Base-by-base conservation (phyloP, 768 basidiomycete genomes). In the Lentinula guzmanii region DNA sequence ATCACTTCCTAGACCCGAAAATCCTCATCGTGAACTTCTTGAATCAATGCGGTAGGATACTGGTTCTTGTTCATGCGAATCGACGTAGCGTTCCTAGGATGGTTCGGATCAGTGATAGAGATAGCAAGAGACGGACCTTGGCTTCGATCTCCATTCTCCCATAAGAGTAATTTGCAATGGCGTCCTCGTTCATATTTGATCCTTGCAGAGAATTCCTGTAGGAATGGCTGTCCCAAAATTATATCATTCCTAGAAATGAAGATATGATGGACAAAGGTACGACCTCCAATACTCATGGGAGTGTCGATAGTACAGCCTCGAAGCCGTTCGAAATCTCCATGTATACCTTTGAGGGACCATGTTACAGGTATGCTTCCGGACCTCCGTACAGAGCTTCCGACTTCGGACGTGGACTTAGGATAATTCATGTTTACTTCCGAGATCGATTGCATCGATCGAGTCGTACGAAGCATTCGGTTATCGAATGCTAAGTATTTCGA, bases 281-380 rank as follows among this genome's bases (percentile, higher is more conserved):
- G 61, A 0, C 66, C 65, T 0, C 65, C 67, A 7, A 73, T 45
- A 13, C 46, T 34, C 0, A 73, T 10, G 0, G 65, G 61, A 1
- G 63, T 65, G 18, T 73, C 65, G 0, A 57, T 24, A 8, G 56
- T 51, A 28, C 66, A 68, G 0, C 71, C 70, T 2, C 61, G 42
- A 0, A 73, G 55, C 0, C 61, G 61, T 0, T 66, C 63, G 3
- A 67, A 46, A 5, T 55, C 45, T 1, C 69, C 65, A 18, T 69
- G 63, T 2, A 73, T 66, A 0, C 71, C 72, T 41, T 65, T 66
- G 1, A 73, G 61, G 0, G 70, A 66, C 72, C 72, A 73, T n/a
- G n/a, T n/a, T n/a, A n/a, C n/a, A n/a, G n/a, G n/a, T n/a, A n/a
- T n/a, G n/a, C n/a, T n/a, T n/a, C n/a, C n/a, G n/a, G n/a, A n/a